A percentile compares a stretch with the other conserved stretches of the same genome.
phyloP scores from a whole-genome alignment of 805 yeast species.

The Candida namnaoensis region DNA sequence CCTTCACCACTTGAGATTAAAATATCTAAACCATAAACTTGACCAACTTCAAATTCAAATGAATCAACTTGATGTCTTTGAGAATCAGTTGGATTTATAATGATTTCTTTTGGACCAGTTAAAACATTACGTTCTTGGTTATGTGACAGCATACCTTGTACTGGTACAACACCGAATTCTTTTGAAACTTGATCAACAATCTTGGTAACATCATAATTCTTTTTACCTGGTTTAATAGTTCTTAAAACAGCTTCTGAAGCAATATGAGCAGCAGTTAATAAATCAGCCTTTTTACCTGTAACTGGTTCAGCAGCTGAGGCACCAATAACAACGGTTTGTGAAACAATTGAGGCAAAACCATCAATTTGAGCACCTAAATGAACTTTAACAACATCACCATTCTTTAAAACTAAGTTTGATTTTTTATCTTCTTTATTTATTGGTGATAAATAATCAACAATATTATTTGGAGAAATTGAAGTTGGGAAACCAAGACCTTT shows the following conservation, averaged over 20 bases:
- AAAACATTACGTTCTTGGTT: slow-evolving; percentile 59
- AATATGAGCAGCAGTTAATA: slow-evolving; percentile 61
- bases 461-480: slow-evolving; percentile 58
- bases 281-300: slow-evolving; percentile 57
- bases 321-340: slow-evolving; percentile 63
- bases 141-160: slow-evolving; percentile 73
- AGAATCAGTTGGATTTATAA: slow-evolving; percentile 63
- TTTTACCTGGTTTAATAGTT: slow-evolving; percentile 55
- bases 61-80: slow-evolving; percentile 59
- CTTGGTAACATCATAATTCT: slow-evolving; percentile 69
- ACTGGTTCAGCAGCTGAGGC: slow-evolving; percentile 27
- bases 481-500: slow-evolving; percentile 80
- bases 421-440: slow-evolving; percentile 44
- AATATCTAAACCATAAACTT: slow-evolving; percentile 71
- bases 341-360: slow-evolving; percentile 63
- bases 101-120: slow-evolving; percentile 70
- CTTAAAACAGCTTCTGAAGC: slow-evolving; percentile 78
- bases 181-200: slow-evolving; percentile 54
- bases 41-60: slow-evolving; percentile 60
- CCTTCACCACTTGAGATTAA: slow-evolving; percentile 59
- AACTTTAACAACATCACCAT: slow-evolving; percentile 65
- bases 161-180: slow-evolving; percentile 48
- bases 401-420: slow-evolving; percentile 45
- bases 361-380: slow-evolving; percentile 72
- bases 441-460: slow-evolving; percentile 67